Percentiles rank a stretch among this genome's conserved stretches.
These are phyloP conservation scores for Sphenostylis stenocarpa DNA, from an alignment of 306 rosid species.

Conservation along the genomic window DNA sequence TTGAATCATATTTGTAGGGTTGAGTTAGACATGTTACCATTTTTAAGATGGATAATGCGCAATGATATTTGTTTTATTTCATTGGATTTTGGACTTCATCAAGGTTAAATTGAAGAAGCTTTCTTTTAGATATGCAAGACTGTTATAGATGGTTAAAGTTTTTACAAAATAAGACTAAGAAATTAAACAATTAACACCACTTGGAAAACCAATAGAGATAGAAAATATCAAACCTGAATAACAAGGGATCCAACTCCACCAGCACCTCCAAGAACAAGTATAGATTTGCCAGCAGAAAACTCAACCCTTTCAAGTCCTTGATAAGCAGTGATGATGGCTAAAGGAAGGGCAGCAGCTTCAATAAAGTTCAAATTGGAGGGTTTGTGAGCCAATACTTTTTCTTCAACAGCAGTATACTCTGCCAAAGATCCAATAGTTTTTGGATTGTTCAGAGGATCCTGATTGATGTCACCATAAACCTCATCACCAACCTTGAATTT, in stretches of 20 bases:
- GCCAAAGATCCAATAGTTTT: conserved; percentile 8
- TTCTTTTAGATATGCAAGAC: no score
- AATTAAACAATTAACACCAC: no score
- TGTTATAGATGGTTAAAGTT: no score
- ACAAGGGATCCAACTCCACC: background rate
- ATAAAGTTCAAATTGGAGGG: conserved; percentile 60
- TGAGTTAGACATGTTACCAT: no score
- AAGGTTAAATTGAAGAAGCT: no score
- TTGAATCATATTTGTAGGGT: no score
- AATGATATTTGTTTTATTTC: no score
- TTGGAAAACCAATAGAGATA: no score
- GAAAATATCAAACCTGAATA: no score
- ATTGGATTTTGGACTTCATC: background rate
- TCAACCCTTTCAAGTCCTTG: conserved; percentile 45
- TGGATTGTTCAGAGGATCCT: background rate
- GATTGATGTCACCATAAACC: conserved; percentile 2
- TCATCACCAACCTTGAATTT: conserved; percentile 32
- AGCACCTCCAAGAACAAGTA: background rate
- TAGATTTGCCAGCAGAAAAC: conserved; percentile 29
- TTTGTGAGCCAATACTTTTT: conserved; percentile 52
- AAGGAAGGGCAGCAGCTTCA: conserved; percentile 70
- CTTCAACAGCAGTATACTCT: conserved; percentile 46
- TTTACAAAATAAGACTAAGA: no score
- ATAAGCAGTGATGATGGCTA: conserved; percentile 57
- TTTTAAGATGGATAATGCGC: no score